Evolutionary conservation across 2,329 filamentous ascomycete genomes (phyloP), one percentile per base, ranked within the genome.

Genomic region (Lachnellula subtilissima): DNA sequence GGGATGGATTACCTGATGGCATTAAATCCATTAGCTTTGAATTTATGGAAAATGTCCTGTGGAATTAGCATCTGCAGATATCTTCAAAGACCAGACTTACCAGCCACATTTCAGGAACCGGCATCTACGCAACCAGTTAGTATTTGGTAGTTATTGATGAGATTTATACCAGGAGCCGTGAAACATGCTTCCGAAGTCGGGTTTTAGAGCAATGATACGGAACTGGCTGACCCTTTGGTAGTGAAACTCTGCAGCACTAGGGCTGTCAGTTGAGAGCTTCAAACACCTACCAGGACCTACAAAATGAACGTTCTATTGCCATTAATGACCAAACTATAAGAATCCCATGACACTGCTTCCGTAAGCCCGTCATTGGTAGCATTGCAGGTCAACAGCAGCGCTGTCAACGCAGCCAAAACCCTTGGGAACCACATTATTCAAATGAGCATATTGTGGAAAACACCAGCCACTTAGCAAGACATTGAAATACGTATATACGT

Each of bases 1-100:
- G 28, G 17, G 17, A 17, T 14, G 11, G 15, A 61, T 52, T 66
- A 74, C 73, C 70, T 70, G 23, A 81, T 71, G 15, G 78, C 70
- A 65, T 81, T 81, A 65, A 80, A 79, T 0, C 78, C 79, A 61
- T 75, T 78, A 8, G 79, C 76, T 58, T 75, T 74, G 57, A 80
- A 73, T 56, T 81, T 81, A 52, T 82, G 77, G 55, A 82, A 79
- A 36, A 82, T 75, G 59, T 81, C 78, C 39, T 77, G 43, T 19
- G 15, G 15, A 43, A 36, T 9, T 28, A 28, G 19, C 40, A 54
- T 36, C 17, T 25, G 35, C 50, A 22, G 28, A 17, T 23, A 37
- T 6, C 15, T n/a, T 32, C 19, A 23, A 15, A 15, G 32, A 22
- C 15, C 4, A 32, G 4, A 65, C 65, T 48, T 55, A 72, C 69